Evolutionary conservation across 164 flowering plant species (phyloP).

Genomic region (Kingdonia uniflora): DNA sequence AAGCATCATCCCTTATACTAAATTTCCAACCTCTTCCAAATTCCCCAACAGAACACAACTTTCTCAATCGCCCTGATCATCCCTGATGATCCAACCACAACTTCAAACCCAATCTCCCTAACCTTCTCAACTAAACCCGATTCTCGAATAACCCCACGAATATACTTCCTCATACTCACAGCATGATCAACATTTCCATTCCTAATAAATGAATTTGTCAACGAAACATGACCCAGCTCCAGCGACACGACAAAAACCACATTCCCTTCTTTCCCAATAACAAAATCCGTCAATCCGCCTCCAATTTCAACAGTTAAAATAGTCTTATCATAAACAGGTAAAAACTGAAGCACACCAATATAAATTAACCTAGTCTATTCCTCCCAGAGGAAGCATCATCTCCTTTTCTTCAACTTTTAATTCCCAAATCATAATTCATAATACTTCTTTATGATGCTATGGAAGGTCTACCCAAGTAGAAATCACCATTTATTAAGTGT

Average conservation of each 20-base stretch:
- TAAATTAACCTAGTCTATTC: slow-evolving; percentile 53
- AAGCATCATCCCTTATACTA: slow-evolving; percentile 38
- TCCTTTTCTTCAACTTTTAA: too few species aligned
- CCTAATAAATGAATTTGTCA: slow-evolving; percentile 37
- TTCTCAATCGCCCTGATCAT: slow-evolving; percentile 37
- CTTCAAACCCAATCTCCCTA: slow-evolving; percentile 31
- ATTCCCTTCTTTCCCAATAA: slow-evolving; percentile 32
- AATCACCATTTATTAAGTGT: too few species aligned
- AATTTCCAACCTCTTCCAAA: slow-evolving; percentile 45
- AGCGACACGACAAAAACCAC: slow-evolving; percentile 36
- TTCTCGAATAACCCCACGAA: slow-evolving; percentile 24
- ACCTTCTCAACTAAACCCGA: slow-evolving; percentile 42
- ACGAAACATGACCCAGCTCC: slow-evolving; percentile 51
- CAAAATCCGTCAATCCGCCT: slow-evolving; percentile 70
- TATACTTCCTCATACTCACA: slow-evolving; percentile 27
- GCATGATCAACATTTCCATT: slow-evolving; percentile 8
- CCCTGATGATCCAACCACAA: slow-evolving; percentile 50
- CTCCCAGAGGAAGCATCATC: too few species aligned
- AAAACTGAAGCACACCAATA: slow-evolving; percentile 45
- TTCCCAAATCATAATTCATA: too few species aligned
- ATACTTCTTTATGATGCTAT: too few species aligned
- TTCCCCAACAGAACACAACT: slow-evolving; percentile 21
- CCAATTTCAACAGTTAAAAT: slow-evolving; percentile 51
- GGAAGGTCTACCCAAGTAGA: too few species aligned
- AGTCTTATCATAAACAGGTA: slow-evolving; percentile 28